A percentile compares a stretch with the other conserved stretches of the same genome.
Conservation (phyloP, 148 eudicot genomes). For the Persicaria maculosa region DNA sequence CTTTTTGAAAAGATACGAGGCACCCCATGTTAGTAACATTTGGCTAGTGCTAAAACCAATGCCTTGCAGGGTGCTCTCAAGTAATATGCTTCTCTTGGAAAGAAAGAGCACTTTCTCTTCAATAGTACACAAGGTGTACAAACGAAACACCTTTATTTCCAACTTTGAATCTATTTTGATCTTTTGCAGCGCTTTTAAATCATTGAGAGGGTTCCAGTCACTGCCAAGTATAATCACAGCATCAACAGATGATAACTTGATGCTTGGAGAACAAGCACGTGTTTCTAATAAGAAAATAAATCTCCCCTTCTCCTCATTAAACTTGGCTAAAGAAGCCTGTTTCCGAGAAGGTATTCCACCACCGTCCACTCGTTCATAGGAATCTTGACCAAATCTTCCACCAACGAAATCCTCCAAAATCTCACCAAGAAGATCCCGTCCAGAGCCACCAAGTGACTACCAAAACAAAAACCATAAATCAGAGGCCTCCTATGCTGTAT, state of each 20-base stretch:
- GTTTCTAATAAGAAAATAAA: conserved; percentile 57
- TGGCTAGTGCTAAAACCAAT: conserved; percentile 38
- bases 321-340: conserved; percentile 36
- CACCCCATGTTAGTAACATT: conserved; percentile 61
- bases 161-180: conserved; percentile 46
- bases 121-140: conserved; percentile 54
- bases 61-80: conserved; percentile 31
- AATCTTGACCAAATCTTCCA: conserved; percentile 55
- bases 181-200: conserved; percentile 56
- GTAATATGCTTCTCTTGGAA: conserved; percentile 46
- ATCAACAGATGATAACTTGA: conserved; percentile 46
- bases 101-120: conserved; percentile 64
- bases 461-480: conserved; percentile 9
- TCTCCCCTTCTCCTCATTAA: conserved; percentile 35
- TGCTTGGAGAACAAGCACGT: conserved; percentile 52
- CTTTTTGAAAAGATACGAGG: conserved; percentile 46
- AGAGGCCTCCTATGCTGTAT: neutral
- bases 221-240: conserved; percentile 55
- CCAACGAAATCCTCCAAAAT: conserved; percentile 60
- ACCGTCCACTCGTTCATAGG: conserved; percentile 48
- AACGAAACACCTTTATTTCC: conserved; percentile 56
- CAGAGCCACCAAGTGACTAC: conserved; percentile 51
- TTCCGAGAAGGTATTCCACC: conserved; percentile 30
- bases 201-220: conserved; percentile 69
- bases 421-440: conserved; percentile 40